A percentile compares a stretch with the other conserved stretches of the same genome.
Conservation (phyloP, 495 filamentous ascomycete species). For the Lophiotrema nucula region DNA sequence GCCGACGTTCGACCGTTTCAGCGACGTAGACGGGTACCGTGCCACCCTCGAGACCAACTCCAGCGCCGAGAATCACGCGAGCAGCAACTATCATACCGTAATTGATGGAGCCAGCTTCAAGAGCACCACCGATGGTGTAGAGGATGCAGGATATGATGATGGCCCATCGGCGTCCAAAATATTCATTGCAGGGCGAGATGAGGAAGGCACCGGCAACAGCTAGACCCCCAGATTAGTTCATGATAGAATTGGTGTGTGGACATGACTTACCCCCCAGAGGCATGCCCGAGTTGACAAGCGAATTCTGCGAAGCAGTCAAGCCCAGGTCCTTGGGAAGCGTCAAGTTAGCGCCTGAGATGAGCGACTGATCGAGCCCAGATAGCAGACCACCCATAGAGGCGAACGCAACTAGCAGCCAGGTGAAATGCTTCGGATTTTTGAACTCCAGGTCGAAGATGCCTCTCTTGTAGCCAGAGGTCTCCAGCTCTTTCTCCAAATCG, state of each 20-base stretch:
- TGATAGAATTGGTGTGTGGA: too few relatives aligned
- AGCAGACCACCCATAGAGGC: slow-evolving; percentile 63
- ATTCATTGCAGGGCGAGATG: slow-evolving; percentile 58
- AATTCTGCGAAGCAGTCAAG: slow-evolving; percentile 48
- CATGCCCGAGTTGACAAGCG: slow-evolving; percentile 59
- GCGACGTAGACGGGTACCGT: slow-evolving; percentile 60
- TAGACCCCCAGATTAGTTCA: too few relatives aligned
- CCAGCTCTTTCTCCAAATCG: slow-evolving; percentile 30
- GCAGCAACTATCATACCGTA: slow-evolving; percentile 62
- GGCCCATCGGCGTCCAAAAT: slow-evolving; percentile 55
- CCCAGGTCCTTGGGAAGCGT: slow-evolving; percentile 52
- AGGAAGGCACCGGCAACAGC: slow-evolving; percentile 60
- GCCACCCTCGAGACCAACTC: slow-evolving; percentile 61
- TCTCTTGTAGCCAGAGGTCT: slow-evolving; percentile 33
- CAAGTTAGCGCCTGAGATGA: slow-evolving; percentile 52
- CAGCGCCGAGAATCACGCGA: slow-evolving; percentile 58
- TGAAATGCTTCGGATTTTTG: slow-evolving; percentile 50
- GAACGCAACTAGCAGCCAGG: slow-evolving; percentile 61
- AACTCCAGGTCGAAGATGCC: slow-evolving; percentile 35
- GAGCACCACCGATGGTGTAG: slow-evolving; percentile 58
- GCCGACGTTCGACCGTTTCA: slow-evolving; percentile 49
- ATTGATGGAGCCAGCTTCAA: slow-evolving; percentile 59
- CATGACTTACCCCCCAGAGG: slow-evolving; percentile 47
- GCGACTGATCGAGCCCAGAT: slow-evolving; percentile 59
- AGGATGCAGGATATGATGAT: slow-evolving; percentile 59